These are phyloP conservation scores for Sphagnum tenellum DNA, from an alignment of 225 moss, liverwort and hornwort genomes.

Conservation along the genomic window DNA sequence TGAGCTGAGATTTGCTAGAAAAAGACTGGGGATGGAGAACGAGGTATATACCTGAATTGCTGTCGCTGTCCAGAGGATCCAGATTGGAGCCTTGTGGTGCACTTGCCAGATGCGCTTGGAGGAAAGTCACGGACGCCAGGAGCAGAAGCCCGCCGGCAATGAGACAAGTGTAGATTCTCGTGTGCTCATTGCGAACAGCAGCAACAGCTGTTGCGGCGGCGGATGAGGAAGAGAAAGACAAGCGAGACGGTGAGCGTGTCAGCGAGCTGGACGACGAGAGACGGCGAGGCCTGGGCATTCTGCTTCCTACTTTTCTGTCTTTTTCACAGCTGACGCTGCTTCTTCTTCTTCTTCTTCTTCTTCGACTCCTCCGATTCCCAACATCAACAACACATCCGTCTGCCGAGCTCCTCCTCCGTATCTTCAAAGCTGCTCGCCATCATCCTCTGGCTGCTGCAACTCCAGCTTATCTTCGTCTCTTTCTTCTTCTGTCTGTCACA, in stretches of 20 bases:
- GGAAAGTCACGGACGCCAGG: constrained; percentile 41
- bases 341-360: no score
- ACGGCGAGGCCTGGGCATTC: constrained; percentile 61
- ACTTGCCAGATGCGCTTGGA: constrained; percentile 45
- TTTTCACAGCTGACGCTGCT: no score
- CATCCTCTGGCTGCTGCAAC: no score
- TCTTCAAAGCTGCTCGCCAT: no score
- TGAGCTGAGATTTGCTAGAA: no score
- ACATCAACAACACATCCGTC: no score
- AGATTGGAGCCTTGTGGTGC: constrained; percentile 28
- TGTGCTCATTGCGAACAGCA: constrained; percentile 20
- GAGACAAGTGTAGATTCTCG: constrained; percentile 44
- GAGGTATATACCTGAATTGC: constrained; percentile 20
- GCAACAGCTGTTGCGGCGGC: no score
- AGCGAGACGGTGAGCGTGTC: constrained; percentile 44
- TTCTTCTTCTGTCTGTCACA: no score
- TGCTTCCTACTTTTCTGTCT: constrained; percentile 7
- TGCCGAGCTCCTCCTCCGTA: no score
- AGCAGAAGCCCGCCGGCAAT: constrained; percentile 51
- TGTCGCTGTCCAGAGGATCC: constrained; percentile 43
- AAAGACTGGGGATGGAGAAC: no score
- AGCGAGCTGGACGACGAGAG: constrained; percentile 19
- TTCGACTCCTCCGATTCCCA: no score
- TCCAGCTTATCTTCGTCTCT: no score
- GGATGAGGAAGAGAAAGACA: constrained; percentile 24